Evolutionary conservation across 2,329 filamentous ascomycete species (phyloP).

Genomic region (Cladophialophora exuberans): DNA sequence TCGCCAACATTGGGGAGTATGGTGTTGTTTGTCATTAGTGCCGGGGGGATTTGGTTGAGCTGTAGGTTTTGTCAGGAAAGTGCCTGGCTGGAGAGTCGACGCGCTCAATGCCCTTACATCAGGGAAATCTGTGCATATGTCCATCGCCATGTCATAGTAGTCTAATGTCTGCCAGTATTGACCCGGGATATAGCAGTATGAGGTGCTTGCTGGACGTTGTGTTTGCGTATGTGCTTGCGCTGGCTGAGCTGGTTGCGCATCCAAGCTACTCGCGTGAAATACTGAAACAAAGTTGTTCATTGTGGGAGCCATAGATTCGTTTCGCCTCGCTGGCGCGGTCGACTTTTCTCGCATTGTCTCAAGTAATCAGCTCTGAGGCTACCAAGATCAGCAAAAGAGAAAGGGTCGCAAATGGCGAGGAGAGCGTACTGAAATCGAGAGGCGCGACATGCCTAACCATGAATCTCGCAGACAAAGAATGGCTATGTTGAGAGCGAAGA

Average conservation of each 20-base stretch:
- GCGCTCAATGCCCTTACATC: constrained; percentile 14
- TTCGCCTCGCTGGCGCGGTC: background rate
- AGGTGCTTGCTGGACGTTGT: background rate
- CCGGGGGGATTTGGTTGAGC: background rate
- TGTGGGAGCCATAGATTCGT: background rate
- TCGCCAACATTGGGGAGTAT: background rate
- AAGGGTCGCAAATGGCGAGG: background rate
- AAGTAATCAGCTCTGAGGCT: background rate
- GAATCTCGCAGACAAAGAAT: no score
- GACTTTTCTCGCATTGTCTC: constrained; percentile 9
- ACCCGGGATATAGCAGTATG: constrained; percentile 16
- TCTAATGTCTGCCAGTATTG: constrained; percentile 22
- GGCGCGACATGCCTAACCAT: background rate
- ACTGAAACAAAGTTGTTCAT: constrained; percentile 17
- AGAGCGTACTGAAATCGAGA: background rate
- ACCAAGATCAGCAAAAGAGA: background rate
- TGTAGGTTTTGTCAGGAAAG: constrained; percentile 6
- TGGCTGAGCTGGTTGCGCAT: background rate
- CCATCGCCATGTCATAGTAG: constrained; percentile 19
- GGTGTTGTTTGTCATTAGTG: background rate
- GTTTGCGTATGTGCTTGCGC: background rate
- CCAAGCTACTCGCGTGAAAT: constrained; percentile 13
- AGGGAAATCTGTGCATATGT: constrained; percentile 11
- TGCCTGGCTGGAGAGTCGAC: background rate
- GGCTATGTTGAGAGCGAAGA: no score